Evolutionary conservation across 2,329 filamentous ascomycete species (phyloP).

Genomic region (Pseudofabraea citricarpa): DNA sequence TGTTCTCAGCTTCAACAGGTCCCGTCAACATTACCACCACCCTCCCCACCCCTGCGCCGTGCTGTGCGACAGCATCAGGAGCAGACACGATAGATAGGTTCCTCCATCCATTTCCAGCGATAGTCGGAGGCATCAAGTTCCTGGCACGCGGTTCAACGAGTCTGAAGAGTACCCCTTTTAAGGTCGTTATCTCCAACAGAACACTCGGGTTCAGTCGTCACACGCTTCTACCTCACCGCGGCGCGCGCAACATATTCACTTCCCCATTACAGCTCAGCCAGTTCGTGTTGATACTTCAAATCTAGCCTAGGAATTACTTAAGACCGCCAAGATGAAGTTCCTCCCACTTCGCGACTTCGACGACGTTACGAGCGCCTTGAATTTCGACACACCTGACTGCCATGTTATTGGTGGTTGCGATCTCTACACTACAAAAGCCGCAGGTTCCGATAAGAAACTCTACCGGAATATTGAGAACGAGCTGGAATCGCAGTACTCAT

Average conservation of each 20-base stretch:
- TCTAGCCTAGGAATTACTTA: constrained; percentile 18
- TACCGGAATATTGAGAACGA: constrained; percentile 94
- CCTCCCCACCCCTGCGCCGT: constrained; percentile 6
- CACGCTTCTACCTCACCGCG: constrained; percentile 24
- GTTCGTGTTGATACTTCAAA: constrained; percentile 21
- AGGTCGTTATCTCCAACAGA: constrained; percentile 24
- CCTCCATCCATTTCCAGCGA: constrained; percentile 8
- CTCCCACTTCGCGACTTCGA: constrained; percentile 88
- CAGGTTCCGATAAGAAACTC: constrained; percentile 91
- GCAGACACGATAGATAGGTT: constrained; percentile 7
- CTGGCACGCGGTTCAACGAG: constrained; percentile 27
- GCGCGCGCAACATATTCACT: constrained; percentile 13
- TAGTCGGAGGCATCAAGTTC: constrained; percentile 23
- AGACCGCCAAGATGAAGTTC: constrained; percentile 56
- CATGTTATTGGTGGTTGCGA: constrained; percentile 92
- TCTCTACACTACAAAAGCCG: constrained; percentile 94
- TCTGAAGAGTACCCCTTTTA: constrained; percentile 26
- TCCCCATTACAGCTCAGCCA: constrained; percentile 7
- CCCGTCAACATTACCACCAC: constrained; percentile 12
- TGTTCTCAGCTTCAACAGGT: constrained; percentile 36
- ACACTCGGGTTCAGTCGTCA: constrained; percentile 26
- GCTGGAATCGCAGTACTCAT: constrained; percentile 86
- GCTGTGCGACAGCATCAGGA: constrained; percentile 15
- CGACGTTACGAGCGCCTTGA: constrained; percentile 84
- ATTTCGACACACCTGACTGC: constrained; percentile 91